Percentiles rank a stretch among this genome's conserved stretches.
phyloP scores from a whole-genome alignment of 345 rosid genomes.

The Dipteronia sinensis region DNA sequence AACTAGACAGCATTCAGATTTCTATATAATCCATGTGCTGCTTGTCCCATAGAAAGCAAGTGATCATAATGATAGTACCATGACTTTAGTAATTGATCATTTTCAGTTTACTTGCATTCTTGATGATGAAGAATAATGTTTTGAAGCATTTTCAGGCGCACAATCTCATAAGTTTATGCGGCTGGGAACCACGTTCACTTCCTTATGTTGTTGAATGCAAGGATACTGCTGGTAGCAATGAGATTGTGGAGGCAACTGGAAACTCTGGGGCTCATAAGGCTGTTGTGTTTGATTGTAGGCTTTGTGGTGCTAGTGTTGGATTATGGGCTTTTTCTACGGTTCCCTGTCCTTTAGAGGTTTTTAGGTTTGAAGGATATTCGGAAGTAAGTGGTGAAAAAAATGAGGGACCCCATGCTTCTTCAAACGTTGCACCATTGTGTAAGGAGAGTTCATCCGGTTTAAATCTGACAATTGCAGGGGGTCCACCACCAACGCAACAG shows the following conservation, averaged over 20 bases:
- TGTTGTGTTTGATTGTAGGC: slow-evolving; percentile 83
- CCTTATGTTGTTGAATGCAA: slow-evolving; percentile 80
- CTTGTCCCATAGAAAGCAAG: neutral
- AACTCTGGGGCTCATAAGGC: slow-evolving; percentile 39
- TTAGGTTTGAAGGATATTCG: slow-evolving; percentile 65
- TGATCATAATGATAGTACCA: slow-evolving; percentile 1
- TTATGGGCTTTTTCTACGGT: slow-evolving; percentile 79
- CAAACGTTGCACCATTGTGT: slow-evolving; percentile 27
- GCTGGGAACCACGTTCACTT: slow-evolving; percentile 88
- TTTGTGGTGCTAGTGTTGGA: slow-evolving; percentile 96
- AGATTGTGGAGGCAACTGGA: slow-evolving; percentile 35
- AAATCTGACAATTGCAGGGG: slow-evolving; percentile 87
- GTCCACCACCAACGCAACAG: slow-evolving; percentile 83
- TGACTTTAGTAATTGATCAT: neutral
- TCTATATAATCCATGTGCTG: neutral
- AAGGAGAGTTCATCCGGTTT: slow-evolving; percentile 41
- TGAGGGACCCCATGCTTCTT: slow-evolving; percentile 30
- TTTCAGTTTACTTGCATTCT: slow-evolving; percentile 14
- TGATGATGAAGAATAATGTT: slow-evolving; percentile 18
- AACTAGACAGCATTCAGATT: neutral
- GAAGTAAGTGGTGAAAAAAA: slow-evolving; percentile 44
- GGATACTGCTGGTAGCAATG: slow-evolving; percentile 36
- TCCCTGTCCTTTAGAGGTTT: slow-evolving; percentile 66
- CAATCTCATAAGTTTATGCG: slow-evolving; percentile 77
- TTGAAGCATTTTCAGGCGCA: slow-evolving; percentile 60